Base-by-base conservation (phyloP, 169 alveolate genomes). In the Theileria annulata region DNA sequence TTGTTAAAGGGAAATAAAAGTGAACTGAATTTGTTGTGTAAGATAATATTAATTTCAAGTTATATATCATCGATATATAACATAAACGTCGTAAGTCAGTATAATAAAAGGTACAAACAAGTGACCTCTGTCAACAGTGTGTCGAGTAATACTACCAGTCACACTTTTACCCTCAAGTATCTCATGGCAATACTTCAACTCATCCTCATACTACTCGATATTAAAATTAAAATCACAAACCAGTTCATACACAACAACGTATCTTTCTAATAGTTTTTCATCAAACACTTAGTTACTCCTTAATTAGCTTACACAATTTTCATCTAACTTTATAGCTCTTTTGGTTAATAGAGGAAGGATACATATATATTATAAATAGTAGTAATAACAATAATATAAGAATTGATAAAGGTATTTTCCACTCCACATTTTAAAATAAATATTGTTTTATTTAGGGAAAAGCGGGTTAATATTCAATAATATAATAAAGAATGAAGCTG, bases 401-500 rank as follows among this genome's bases (percentile, higher is more conserved):
- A 56, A 5, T 56, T 1, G 51, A 42, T 10, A 1, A 8, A 42
- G 51, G 51, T 42, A 42, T 10, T 42, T 42, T 42, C 17, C 13
- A 42, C 51, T 10, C 51, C 6, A 2, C 15, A 0, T 3, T 10
- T 3, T 8, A 42, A 42, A 12, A 42, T 8, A 42, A 42, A 10
- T 42, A 42, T 42, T 42, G n/a, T n/a, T n/a, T n/a, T n/a, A n/a
- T 42, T 8, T 42, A 56, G 66, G 66, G 66, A 56, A 56, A 25
- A 56, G 66, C 30, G 66, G 66, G 9, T 25, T 56, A 19, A 19
- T 56, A 25, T 56, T 56, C 17, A 56, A 19, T 19, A 25, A 56
- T 8, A 5, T n/a, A 17, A 56, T 25, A 56, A 56, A 9, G 56
- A 47, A 5, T 25, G 35, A 21, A 25, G 13, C 3, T 25, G 33